phyloP scores from a whole-genome alignment of 2,329 filamentous ascomycete species.

The Endocalyx cinctus region DNA sequence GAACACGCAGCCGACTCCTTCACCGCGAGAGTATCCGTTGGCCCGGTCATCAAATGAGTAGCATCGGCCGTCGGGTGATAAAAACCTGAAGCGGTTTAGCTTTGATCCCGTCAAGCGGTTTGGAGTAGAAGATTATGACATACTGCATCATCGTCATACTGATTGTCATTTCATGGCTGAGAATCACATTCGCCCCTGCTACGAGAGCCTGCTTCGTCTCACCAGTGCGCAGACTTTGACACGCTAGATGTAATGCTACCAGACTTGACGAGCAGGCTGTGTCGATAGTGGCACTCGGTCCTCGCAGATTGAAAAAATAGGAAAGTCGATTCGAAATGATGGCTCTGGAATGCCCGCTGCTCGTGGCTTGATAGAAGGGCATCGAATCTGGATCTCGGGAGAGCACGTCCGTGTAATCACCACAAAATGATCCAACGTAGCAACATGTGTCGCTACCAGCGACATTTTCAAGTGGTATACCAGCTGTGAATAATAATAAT shows the following conservation, averaged over 20 bases:
- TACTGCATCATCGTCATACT: too few species aligned
- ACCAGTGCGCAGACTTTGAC: conserved; percentile 1
- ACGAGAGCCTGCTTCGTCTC: conserved; percentile 5
- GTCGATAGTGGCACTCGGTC: conserved; percentile 10
- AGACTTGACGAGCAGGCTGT: conserved; percentile 10
- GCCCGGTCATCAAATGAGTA: conserved; percentile 34
- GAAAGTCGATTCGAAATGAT: conserved; percentile 25
- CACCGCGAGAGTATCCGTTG: conserved; percentile 46
- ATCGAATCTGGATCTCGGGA: too few species aligned
- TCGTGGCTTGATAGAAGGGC: too few species aligned
- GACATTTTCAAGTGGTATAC: not conserved
- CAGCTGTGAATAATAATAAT: too few species aligned
- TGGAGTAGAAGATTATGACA: not conserved
- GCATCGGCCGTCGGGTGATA: conserved; percentile 23
- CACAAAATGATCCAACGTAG: conserved; percentile 5
- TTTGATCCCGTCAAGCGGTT: conserved; percentile 1
- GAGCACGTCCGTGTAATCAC: too few species aligned
- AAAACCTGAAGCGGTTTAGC: conserved; percentile 18
- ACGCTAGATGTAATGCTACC: conserved; percentile 4
- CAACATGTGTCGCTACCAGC: not conserved
- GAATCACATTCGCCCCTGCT: not conserved
- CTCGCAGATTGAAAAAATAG: conserved; percentile 28
- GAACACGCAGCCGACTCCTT: conserved; percentile 38
- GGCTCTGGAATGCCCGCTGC: conserved; percentile 1
- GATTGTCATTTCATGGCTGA: not conserved